Evolutionary conservation across 2,329 filamentous ascomycete genomes (phyloP).

Genomic region (Ustilaginoidea virens): DNA sequence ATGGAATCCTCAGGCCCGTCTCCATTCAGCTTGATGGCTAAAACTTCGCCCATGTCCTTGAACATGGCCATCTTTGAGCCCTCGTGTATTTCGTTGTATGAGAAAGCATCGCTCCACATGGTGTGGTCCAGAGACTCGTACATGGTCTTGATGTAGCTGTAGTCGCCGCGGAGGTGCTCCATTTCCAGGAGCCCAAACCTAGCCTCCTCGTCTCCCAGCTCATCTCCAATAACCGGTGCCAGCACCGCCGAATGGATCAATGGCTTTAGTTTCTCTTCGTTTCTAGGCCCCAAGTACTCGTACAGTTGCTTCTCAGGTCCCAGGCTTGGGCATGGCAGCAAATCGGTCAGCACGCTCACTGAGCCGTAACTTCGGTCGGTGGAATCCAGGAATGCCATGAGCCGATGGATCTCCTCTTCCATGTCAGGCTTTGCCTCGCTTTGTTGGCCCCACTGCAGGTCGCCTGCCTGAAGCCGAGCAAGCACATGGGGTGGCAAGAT

Average conservation of each 20-base stretch:
- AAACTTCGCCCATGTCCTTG: slow-evolving; percentile 31
- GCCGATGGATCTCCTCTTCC: slow-evolving; percentile 40
- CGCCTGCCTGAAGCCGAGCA: slow-evolving; percentile 15
- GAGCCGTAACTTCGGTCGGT: slow-evolving; percentile 46
- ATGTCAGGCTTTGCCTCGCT: slow-evolving; percentile 21
- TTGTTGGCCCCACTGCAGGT: slow-evolving; percentile 15
- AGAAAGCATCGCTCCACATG: slow-evolving; percentile 29
- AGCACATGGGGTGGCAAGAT: slow-evolving; percentile 28
- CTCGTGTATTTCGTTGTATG: slow-evolving; percentile 18
- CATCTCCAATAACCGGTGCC: slow-evolving; percentile 14
- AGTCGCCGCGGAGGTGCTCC: slow-evolving; percentile 20
- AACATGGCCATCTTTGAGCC: slow-evolving; percentile 27
- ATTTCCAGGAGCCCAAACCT: slow-evolving; percentile 28
- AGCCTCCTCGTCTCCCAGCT: slow-evolving; percentile 17
- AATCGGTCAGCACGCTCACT: slow-evolving; percentile 28
- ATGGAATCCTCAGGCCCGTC: slow-evolving; percentile 26
- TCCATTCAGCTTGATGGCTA: slow-evolving; percentile 30
- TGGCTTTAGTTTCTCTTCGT: slow-evolving; percentile 12
- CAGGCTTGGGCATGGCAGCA: slow-evolving; percentile 16
- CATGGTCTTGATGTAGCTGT: slow-evolving; percentile 23
- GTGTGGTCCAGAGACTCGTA: slow-evolving; percentile 33
- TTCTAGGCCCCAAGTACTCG: slow-evolving; percentile 20
- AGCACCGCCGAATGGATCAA: slow-evolving; percentile 19
- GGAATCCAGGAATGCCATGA: slow-evolving; percentile 47
- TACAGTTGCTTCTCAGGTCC: slow-evolving; percentile 29